Evolutionary conservation across 2,329 filamentous ascomycete genomes (phyloP).

Genomic region (Phyllosticta citriasiana): DNA sequence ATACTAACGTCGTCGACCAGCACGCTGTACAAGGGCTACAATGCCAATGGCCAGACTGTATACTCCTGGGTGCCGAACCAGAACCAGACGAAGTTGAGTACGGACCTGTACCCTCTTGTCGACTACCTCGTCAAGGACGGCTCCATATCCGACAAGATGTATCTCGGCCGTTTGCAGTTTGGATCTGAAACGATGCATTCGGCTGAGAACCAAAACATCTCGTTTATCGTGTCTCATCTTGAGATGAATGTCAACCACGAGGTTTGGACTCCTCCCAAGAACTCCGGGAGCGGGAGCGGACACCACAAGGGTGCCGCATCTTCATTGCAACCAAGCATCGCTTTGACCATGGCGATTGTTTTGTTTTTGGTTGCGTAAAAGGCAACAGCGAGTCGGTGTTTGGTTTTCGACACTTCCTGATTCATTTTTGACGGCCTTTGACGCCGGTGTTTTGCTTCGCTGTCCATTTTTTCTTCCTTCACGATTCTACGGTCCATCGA

Average conservation of each 20-base stretch:
- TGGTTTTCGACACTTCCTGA: too few species aligned
- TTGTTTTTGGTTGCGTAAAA: not conserved
- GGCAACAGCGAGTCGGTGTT: too few species aligned
- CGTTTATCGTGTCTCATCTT: slow-evolving; percentile 6
- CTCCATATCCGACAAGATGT: not conserved
- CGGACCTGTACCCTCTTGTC: slow-evolving; percentile 9
- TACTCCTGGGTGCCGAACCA: slow-evolving; percentile 7
- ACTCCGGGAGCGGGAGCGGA: not conserved
- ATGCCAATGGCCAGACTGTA: slow-evolving; percentile 9
- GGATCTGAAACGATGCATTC: slow-evolving; percentile 11
- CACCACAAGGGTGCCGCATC: not conserved
- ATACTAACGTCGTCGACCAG: not conserved
- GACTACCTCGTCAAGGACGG: slow-evolving; percentile 1
- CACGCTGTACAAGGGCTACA: slow-evolving; percentile 7
- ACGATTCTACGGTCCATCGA: too few species aligned
- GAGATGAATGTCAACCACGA: slow-evolving; percentile 3
- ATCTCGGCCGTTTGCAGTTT: slow-evolving; percentile 11
- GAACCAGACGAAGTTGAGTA: slow-evolving; percentile 4
- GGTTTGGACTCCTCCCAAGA: not conserved
- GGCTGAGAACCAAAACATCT: slow-evolving; percentile 5
- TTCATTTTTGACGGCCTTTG: too few species aligned
- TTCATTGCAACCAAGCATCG: not conserved
- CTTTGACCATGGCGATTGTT: not conserved
- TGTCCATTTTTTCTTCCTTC: too few species aligned
- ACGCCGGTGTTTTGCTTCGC: too few species aligned